A percentile compares a stretch with the other conserved stretches of the same genome.
Conservation (phyloP, 2,329 filamentous ascomycete species). For the Basipetospora chlamydospora region DNA sequence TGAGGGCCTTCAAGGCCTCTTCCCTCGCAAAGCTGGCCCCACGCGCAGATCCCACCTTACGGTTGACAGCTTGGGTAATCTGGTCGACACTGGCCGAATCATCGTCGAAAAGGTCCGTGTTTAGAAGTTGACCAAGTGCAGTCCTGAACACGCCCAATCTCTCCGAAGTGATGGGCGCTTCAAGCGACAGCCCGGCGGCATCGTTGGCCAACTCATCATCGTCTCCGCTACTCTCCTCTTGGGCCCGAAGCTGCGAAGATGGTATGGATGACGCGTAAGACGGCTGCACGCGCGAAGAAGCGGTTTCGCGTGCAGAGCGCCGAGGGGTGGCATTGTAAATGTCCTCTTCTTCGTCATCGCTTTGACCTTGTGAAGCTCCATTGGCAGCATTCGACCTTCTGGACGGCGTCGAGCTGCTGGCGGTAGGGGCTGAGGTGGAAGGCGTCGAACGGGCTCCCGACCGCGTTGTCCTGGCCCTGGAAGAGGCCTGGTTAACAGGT, state of each 20-base stretch:
- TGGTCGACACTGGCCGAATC: constrained; percentile 65
- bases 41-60: constrained; percentile 37
- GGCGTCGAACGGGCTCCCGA: neutral
- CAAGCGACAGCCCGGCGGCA: constrained; percentile 26
- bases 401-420: too few species aligned
- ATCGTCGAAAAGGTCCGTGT: constrained; percentile 64
- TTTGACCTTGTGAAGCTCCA: too few species aligned
- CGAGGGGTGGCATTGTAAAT: constrained; percentile 26
- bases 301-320: constrained; percentile 8
- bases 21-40: constrained; percentile 49
- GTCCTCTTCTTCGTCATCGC: constrained; percentile 27
- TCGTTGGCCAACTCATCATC: constrained; percentile 29
- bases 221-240: constrained; percentile 23
- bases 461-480: constrained; percentile 1
- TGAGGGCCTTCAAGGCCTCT: constrained; percentile 66
- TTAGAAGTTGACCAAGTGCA: constrained; percentile 69
- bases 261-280: constrained; percentile 72
- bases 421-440: neutral
- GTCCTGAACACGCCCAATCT: constrained; percentile 65
- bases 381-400: too few species aligned
- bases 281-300: constrained; percentile 25
- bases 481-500: neutral
- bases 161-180: constrained; percentile 37
- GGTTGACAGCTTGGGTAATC: constrained; percentile 69
- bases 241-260: constrained; percentile 50